A percentile compares a stretch with the other conserved stretches of the same genome.
These are phyloP conservation scores for Fusarium sp. DNA, from an alignment of 2,329 filamentous ascomycete species.

Conservation along the genomic window DNA sequence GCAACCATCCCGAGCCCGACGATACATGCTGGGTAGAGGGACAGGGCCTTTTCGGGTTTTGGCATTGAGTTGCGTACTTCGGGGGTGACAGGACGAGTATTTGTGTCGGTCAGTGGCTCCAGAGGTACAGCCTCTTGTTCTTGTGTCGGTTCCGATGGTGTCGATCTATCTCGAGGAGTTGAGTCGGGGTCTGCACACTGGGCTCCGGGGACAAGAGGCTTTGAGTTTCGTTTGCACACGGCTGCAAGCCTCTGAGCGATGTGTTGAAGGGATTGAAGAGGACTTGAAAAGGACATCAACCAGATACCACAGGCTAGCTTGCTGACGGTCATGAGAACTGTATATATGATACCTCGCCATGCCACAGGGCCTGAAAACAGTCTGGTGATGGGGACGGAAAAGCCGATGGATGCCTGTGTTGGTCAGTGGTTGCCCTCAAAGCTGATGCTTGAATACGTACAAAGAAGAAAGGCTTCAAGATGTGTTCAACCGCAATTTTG, in stretches of 20 bases:
- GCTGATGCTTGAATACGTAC: slow-evolving; percentile 53
- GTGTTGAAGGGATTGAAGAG: background rate
- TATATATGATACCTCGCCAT: slow-evolving; percentile 81
- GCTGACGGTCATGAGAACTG: slow-evolving; percentile 74
- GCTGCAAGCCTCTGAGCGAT: background rate
- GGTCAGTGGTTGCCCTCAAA: background rate
- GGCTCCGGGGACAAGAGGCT: slow-evolving; percentile 11
- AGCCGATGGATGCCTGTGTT: slow-evolving; percentile 72
- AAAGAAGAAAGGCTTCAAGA: slow-evolving; percentile 81
- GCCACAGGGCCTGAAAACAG: slow-evolving; percentile 74
- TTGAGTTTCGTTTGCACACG: background rate
- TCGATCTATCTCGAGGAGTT: background rate
- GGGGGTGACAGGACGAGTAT: background rate
- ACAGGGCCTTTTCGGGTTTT: slow-evolving; percentile 62
- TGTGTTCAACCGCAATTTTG: slow-evolving; percentile 53
- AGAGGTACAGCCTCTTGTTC: background rate
- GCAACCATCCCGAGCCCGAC: slow-evolving; percentile 78
- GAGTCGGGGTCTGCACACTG: slow-evolving; percentile 20
- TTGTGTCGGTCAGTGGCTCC: background rate
- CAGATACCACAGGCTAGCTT: slow-evolving; percentile 73
- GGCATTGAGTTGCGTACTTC: slow-evolving; percentile 17
- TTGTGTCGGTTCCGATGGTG: background rate
- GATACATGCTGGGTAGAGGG: slow-evolving; percentile 75
- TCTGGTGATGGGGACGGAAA: slow-evolving; percentile 79
- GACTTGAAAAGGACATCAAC: slow-evolving; percentile 55